Conservation (phyloP, 192 early-diverging fungal species). For the Phycomyces blakesleeanus region DNA sequence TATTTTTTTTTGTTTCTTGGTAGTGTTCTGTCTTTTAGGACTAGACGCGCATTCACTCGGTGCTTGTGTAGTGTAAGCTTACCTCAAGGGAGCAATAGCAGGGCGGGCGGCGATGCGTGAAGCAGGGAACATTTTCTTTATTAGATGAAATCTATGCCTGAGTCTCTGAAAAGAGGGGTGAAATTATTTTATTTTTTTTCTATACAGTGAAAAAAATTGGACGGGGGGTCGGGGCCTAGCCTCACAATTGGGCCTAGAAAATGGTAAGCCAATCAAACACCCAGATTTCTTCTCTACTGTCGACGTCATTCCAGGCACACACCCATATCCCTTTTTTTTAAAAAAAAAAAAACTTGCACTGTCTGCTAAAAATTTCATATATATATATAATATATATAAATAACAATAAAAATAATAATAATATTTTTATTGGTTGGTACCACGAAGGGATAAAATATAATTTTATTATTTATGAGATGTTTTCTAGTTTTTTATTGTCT, state of each 20-base stretch:
- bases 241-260: not conserved
- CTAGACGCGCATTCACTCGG: no score
- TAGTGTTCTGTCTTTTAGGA: no score
- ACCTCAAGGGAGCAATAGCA: conserved; percentile 32
- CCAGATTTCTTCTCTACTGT: not conserved
- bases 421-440: no score
- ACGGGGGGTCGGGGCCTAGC: not conserved
- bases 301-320: not conserved
- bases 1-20: not conserved
- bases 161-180: not conserved
- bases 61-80: not conserved
- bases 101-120: conserved; percentile 30
- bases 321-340: no score
- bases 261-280: not conserved
- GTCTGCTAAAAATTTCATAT: no score
- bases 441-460: no score
- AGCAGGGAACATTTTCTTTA: conserved; percentile 24
- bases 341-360: no score
- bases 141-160: no score
- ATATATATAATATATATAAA: no score
- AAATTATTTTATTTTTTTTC: not conserved
- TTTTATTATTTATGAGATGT: no score
- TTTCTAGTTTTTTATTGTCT: not conserved
- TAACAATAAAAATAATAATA: no score
- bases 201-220: not conserved